These are phyloP conservation scores for Citrus glauca DNA, from an alignment of 345 rosid species.

Conservation along the genomic window DNA sequence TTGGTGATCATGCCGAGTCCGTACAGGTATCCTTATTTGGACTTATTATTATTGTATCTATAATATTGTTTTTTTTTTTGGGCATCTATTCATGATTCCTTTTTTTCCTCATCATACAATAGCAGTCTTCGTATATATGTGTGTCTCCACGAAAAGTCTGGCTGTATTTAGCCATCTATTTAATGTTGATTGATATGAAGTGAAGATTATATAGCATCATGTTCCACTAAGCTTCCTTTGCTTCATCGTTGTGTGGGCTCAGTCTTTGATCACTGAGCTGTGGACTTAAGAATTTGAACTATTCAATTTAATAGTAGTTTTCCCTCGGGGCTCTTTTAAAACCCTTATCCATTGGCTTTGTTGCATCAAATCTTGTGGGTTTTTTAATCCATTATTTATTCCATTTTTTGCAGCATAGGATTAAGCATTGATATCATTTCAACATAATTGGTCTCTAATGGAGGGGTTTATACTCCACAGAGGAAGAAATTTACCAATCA, in stretches of 20 bases:
- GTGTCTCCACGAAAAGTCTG: not conserved
- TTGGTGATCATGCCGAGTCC: slow-evolving; percentile 82
- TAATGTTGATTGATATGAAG: not conserved
- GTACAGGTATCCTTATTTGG: slow-evolving; percentile 49
- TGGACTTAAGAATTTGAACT: not conserved
- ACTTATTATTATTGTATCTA: not conserved
- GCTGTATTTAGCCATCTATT: not conserved
- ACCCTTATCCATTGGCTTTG: not conserved
- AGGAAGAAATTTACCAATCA: not conserved
- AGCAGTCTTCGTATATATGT: not conserved
- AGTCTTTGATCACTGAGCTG: not conserved
- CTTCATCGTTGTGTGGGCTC: not conserved
- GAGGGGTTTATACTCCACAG: not conserved
- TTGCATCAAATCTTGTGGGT: not conserved
- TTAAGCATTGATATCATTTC: not conserved
- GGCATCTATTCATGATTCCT: not conserved
- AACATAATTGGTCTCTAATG: not conserved
- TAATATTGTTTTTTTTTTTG: too few relatives aligned
- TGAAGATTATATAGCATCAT: not conserved
- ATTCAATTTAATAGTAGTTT: not conserved
- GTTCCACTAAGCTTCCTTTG: not conserved
- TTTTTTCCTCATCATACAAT: not conserved
- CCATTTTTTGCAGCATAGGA: not conserved
- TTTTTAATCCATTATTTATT: not conserved
- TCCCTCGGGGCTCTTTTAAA: not conserved